phyloP scores from a whole-genome alignment of 108 stramenopile genomes.

The Skeletonema grethae region DNA sequence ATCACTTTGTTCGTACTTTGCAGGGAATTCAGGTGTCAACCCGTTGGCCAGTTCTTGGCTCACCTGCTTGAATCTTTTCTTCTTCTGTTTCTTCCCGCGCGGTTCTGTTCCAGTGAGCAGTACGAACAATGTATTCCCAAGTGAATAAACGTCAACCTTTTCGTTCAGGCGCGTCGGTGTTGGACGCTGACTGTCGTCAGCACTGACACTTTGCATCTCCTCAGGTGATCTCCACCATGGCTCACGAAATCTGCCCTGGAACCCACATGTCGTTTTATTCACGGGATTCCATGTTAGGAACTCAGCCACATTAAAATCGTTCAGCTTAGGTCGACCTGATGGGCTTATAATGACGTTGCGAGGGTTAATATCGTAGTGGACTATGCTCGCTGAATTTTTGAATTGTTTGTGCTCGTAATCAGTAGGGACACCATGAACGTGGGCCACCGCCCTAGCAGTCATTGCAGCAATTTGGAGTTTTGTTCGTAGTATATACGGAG shows the following conservation, averaged over 20 bases:
- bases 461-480: conserved; percentile 57
- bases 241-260: conserved; percentile 66
- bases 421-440: conserved; percentile 53
- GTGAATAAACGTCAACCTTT: conserved; percentile 79
- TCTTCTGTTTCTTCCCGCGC: conserved; percentile 51
- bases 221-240: conserved; percentile 92
- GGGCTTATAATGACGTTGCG: conserved; percentile 61
- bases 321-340: conserved; percentile 61
- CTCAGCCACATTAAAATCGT: conserved; percentile 88
- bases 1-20: conserved; percentile 16
- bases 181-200: conserved; percentile 10
- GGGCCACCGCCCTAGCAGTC: conserved; percentile 55
- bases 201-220: conserved; percentile 61
- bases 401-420: background rate
- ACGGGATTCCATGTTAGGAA: conserved; percentile 59
- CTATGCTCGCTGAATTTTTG: conserved; percentile 43
- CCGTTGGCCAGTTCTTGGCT: background rate
- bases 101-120: conserved; percentile 62
- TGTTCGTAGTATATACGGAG: conserved; percentile 19
- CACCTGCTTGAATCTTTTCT: conserved; percentile 38
- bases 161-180: conserved; percentile 52
- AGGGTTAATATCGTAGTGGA: conserved; percentile 73
- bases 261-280: conserved; percentile 66
- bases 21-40: conserved; percentile 13
- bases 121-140: conserved; percentile 73